A percentile compares a stretch with the other conserved stretches of the same genome.
These are phyloP conservation scores for Moniliella sp. DNA, from an alignment of 1,284 basidiomycete species.

Conservation along the genomic window DNA sequence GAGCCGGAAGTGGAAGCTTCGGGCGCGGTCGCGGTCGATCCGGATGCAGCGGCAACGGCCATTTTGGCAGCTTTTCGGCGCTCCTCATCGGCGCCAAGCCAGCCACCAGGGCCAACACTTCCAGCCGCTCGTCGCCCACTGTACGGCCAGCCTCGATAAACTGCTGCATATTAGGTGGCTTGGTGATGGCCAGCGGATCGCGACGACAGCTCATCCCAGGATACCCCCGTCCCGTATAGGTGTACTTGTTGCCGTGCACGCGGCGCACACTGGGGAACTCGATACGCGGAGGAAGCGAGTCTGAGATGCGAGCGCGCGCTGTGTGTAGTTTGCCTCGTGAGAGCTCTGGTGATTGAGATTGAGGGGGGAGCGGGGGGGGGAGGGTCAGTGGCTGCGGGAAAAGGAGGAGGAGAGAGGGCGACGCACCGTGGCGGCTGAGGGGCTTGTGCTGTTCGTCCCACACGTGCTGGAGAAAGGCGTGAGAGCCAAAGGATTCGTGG, in stretches of 20 bases:
- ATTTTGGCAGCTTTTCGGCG: not conserved
- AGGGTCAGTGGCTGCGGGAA: no score
- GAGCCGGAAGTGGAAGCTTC: no score
- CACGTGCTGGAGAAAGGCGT: constrained; percentile 13
- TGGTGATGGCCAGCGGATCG: constrained; percentile 10
- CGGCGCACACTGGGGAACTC: constrained; percentile 11
- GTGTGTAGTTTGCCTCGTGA: not conserved
- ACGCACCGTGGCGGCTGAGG: constrained; percentile 6
- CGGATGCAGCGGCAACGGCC: no score
- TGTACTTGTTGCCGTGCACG: constrained; percentile 11
- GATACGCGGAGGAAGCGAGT: constrained; percentile 6
- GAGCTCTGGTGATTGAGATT: not conserved
- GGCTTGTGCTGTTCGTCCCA: constrained; percentile 9
- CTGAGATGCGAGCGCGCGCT: not conserved
- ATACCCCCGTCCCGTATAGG: constrained; percentile 7
- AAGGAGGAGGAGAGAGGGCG: not conserved
- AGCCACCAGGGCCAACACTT: not conserved
- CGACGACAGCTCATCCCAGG: constrained; percentile 10
- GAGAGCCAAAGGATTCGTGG: constrained; percentile 11
- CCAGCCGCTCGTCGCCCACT: constrained; percentile 5
- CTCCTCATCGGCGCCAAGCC: not conserved
- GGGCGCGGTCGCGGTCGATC: no score
- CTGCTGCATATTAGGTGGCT: constrained; percentile 7
- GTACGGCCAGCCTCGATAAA: constrained; percentile 3
- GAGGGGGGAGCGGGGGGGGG: not conserved